Evolutionary conservation across 2,329 filamentous ascomycete genomes (phyloP).

Genomic region (Seiridium cupressi): DNA sequence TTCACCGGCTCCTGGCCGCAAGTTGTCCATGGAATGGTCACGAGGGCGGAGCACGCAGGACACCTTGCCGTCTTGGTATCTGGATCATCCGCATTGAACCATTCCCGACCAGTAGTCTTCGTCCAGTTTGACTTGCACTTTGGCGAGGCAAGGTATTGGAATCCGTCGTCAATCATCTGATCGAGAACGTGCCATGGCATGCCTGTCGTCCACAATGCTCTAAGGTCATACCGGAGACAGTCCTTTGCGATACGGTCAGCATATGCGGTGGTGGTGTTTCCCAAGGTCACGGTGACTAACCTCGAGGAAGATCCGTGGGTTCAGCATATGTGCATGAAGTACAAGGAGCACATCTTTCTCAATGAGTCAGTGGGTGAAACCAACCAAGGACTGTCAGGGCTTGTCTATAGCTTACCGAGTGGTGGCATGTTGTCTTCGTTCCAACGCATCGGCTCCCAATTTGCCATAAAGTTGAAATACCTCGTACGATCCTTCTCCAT

Average conservation of each 20-base stretch:
- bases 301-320: not conserved
- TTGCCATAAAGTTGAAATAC: slow-evolving; percentile 3
- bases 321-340: slow-evolving; percentile 2
- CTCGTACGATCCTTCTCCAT: slow-evolving; percentile 3
- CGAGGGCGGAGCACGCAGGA: not conserved
- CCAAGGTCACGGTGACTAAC: not conserved
- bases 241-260: not conserved
- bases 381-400: not conserved
- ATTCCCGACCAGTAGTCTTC: not conserved
- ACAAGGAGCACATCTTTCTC: slow-evolving; percentile 2
- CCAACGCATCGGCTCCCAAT: slow-evolving; percentile 2
- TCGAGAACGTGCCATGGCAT: not conserved
- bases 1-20: not conserved
- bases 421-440: slow-evolving; percentile 1
- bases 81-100: not conserved
- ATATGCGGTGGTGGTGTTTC: not conserved
- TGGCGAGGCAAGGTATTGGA: not conserved
- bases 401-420: not conserved
- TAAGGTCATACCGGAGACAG: not conserved
- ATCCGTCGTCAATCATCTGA: not conserved
- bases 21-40: not conserved
- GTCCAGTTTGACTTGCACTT: not conserved
- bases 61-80: not conserved
- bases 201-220: slow-evolving; percentile 2
- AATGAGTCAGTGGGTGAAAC: not conserved